Evolutionary conservation across 148 eudicot species (phyloP), one percentile per base, ranked within the genome.

Genomic region (Linanthus parryae): DNA sequence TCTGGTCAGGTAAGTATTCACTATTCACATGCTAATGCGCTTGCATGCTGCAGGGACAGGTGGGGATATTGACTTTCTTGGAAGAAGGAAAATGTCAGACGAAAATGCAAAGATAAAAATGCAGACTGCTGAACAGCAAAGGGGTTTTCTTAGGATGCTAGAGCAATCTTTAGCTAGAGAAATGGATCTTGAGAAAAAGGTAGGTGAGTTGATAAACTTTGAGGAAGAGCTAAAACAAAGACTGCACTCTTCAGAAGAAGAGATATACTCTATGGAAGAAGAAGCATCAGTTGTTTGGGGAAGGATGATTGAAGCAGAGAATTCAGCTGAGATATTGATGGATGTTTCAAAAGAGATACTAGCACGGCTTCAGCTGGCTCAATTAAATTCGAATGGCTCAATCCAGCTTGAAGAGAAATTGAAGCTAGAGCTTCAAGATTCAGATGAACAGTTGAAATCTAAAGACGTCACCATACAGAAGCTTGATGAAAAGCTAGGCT

Each of bases 161-260:
- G 99, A 88, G 65, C 84, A 78, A 70, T 82, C 99, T 51, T 67
- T 94, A 56, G 95, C 91, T 3, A 70, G 80, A 63, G 99, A 94
- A 54, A 52, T 94, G 20, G 86, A 84, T 61, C 80, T 94, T 18
- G 99, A 94, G 66, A 77, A 72, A 49, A 77, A 76, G 56, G 41
- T 84, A 31, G 47, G 63, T 37, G 99, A 94, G 28, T 66, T 79
- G 31, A 82, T 56, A 58, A 76, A 73, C 49, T 44, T 55, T 18
- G 74, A 82, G 52, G 88, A 84, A 55, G 82, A 67, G 51, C 56
- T 82, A 69, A 78, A 80, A 40, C 47, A 55, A 33, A 71, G 82
- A 54, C 23, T 84, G 25, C 74, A 39, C 26, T 63, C 72, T 48
- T 75, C 80, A 38, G 65, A 75, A 56, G 73, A 64, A 25, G 80